Base-by-base conservation (phyloP, 352 stramenopile genomes). In the Vaucheria bursata region DNA sequence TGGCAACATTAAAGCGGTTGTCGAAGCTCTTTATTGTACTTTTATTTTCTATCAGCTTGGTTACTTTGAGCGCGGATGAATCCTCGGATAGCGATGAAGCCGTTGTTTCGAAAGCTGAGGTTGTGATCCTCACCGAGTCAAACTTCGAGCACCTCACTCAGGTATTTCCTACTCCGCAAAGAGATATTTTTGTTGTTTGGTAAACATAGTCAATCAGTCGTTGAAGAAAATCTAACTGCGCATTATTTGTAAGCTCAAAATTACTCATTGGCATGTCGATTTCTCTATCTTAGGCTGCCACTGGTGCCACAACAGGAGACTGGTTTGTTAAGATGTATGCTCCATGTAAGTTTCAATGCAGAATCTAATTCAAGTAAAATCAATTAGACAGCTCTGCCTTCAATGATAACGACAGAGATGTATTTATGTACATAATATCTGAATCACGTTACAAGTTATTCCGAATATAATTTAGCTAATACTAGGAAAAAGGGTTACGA, bases 231-330 rank as follows among this genome's bases (percentile, higher is more conserved):
- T 8, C 4, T 5, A 34, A 34, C 6, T 8, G 18, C 59, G 59
- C 29, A 38, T 38, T 29, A 8, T 38, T n/a, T n/a, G n/a, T 18
- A 8, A 38, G 59, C 5, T 69, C 59, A 29, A 34, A 69, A 6
- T 6, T 50, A 12, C 59, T 29, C 4, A 38, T 38, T 25, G 25
- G 45, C 34, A 38, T 8, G 59, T 69, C 29, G 8, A 38, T 8
- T 38, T 4, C 29, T 69, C 18, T 6, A 36, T 75, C 66, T 5
- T 91, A 96, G 84, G 92, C 89, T 3, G 84, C 89, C 7, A 95
- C 90, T 3, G 91, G 92, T 33, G 89, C 90, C 34, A 97, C 91
- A 0, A 96, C 92, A 1, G 92, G 92, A 73, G 90, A 95, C 84
- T 96, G 91, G 91, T 87, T 86, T 39, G 71, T 84, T 18, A 53